Evolutionary conservation across 352 stramenopile species (phyloP), one percentile per base, ranked within the genome.

Genomic region (Phytophthora pistaciae): DNA sequence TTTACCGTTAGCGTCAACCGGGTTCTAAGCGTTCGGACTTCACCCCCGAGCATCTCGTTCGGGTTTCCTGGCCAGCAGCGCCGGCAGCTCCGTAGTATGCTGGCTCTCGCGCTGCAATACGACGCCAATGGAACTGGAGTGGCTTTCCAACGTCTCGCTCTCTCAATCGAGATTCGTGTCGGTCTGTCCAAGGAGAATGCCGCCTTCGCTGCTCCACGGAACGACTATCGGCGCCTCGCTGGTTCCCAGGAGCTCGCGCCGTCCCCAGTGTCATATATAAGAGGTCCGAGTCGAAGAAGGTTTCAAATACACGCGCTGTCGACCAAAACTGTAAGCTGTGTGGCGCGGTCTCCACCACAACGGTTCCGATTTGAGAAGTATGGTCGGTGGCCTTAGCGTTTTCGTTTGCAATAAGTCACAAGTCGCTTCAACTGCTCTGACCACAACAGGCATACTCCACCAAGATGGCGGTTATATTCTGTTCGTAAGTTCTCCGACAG

Each of bases 401-500:
- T 10, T 36, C 27, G 27, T 29, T 29, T 29, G 5, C 6, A 3
- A 29, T 33, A 0, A 36, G 29, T 36, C 29, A 36, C 29, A 36
- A 36, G 11, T 44, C 38, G 42, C 40, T 49, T 49, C 40, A 49
- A 49, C 38, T n/a, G 3, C 38, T 44, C 38, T 44, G 38, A 44
- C 38, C 14, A 44, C 38, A 44, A 44, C 14, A 18, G 16, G 18
- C 5, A 11, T 58, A 18, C 53, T 59, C 53, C 53, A 59, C 29
- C 53, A 59, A 40, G 40, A 46, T 49, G 33, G 14, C 55, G n/a
- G 33, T 60, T 60, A 54, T 63, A 33, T 63, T 52, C 23, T 44
- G 56, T 55, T 54, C 40, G 40, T 54, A 20, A 29, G 23, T 55
- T 44, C 42, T 49, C 31, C 36, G 36, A 23, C 33, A 16, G 38